Percentiles rank a stretch among this genome's conserved stretches.
Conservation (phyloP, 2,329 filamentous ascomycete genomes). For the Chaetomium sp. region DNA sequence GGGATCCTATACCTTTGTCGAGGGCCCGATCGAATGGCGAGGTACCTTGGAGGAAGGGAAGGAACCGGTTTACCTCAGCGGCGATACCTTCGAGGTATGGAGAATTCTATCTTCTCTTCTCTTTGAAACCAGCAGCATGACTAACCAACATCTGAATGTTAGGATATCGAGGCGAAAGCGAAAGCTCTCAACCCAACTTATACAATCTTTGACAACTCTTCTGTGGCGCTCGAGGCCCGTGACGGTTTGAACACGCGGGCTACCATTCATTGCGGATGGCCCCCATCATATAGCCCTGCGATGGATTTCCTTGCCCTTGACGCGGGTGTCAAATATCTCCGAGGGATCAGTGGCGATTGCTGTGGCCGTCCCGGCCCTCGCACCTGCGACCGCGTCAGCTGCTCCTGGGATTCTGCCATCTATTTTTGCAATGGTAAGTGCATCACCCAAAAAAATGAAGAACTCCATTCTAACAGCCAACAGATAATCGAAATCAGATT, state of each 20-base stretch:
- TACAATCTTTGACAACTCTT: conserved; percentile 1
- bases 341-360: not conserved
- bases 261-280: not conserved
- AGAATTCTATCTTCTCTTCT: not conserved
- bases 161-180: conserved; percentile 1
- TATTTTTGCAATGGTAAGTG: not conserved
- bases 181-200: conserved; percentile 1
- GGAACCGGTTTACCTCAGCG: not conserved
- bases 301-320: not conserved
- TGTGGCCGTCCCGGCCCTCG: not conserved
- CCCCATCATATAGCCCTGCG: not conserved
- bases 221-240: not conserved
- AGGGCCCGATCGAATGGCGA: not conserved
- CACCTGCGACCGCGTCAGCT: not conserved
- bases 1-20: not conserved
- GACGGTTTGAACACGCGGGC: conserved; percentile 1
- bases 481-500: no score
- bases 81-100: not conserved
- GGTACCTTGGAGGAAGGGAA: not conserved
- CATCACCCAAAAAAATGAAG: not conserved
- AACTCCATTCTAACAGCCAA: no score
- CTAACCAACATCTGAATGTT: conserved; percentile 3
- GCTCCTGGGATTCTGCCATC: not conserved
- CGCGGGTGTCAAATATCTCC: not conserved
- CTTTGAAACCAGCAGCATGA: not conserved